These are phyloP conservation scores for Aspergillus ustus DNA, from an alignment of 2,329 filamentous ascomycete species.

Conservation along the genomic window DNA sequence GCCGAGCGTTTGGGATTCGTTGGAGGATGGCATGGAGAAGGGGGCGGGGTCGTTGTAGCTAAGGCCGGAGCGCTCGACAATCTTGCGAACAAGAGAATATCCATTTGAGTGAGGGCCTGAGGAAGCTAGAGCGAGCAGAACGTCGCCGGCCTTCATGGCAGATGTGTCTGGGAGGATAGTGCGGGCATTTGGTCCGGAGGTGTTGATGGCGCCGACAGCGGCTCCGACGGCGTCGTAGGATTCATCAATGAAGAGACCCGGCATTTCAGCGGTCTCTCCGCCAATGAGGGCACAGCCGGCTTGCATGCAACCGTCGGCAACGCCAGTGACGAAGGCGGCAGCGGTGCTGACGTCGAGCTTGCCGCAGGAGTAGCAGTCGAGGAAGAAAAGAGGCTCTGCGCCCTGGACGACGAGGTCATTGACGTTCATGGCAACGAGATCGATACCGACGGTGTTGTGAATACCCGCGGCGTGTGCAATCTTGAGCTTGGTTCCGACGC, in stretches of 20 bases:
- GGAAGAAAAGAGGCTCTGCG: slow-evolving; percentile 91
- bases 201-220: slow-evolving; percentile 79
- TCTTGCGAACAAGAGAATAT: slow-evolving; percentile 92
- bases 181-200: slow-evolving; percentile 55
- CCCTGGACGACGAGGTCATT: slow-evolving; percentile 97
- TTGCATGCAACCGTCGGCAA: slow-evolving; percentile 83
- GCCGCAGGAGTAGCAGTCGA: slow-evolving; percentile 97
- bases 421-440: slow-evolving; percentile 98
- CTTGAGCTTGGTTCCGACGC: slow-evolving; percentile 95
- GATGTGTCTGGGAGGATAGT: slow-evolving; percentile 75
- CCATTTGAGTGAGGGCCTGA: slow-evolving; percentile 94
- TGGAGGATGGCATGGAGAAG: slow-evolving; percentile 76
- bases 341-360: slow-evolving; percentile 78
- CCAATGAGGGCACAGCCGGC: slow-evolving; percentile 91
- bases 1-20: slow-evolving; percentile 61
- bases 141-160: slow-evolving; percentile 79
- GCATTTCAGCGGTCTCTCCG: slow-evolving; percentile 98
- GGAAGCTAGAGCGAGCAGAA: slow-evolving; percentile 83
- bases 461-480: slow-evolving; percentile 88
- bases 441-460: slow-evolving; percentile 93
- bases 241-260: slow-evolving; percentile 84
- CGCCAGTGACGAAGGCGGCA: slow-evolving; percentile 85
- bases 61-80: slow-evolving; percentile 75
- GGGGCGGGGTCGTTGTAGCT: slow-evolving; percentile 74
- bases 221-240: slow-evolving; percentile 94